These are phyloP conservation scores for Withania somnifera DNA, from an alignment of 305 asterid genomes.

Conservation along the genomic window DNA sequence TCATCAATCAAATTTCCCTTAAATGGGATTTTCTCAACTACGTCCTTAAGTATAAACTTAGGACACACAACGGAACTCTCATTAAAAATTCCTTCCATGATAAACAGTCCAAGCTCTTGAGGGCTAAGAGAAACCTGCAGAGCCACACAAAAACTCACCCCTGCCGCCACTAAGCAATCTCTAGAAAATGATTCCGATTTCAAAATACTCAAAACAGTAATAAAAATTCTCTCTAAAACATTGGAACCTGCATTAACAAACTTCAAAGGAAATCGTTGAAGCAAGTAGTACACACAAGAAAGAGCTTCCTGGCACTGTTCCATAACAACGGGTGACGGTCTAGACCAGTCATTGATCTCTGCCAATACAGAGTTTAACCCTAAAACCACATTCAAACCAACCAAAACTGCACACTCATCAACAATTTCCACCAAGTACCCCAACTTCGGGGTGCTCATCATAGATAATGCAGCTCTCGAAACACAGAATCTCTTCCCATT, in stretches of 20 bases:
- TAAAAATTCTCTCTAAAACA: constrained; percentile 37
- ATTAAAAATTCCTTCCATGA: constrained; percentile 56
- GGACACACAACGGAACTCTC: constrained; percentile 27
- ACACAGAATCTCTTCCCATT: constrained; percentile 69
- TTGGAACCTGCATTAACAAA: constrained; percentile 15
- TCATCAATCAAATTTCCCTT: constrained; percentile 49
- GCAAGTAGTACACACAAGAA: constrained; percentile 84
- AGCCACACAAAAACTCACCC: constrained; percentile 78
- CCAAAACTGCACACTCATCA: constrained; percentile 64
- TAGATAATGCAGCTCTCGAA: constrained; percentile 76
- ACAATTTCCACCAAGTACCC: constrained; percentile 74
- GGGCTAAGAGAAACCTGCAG: constrained; percentile 62
- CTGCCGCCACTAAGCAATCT: constrained; percentile 95
- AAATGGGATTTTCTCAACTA: constrained; percentile 37
- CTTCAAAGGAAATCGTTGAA: constrained; percentile 72
- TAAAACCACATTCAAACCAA: constrained; percentile 62
- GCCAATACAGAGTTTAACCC: constrained; percentile 50
- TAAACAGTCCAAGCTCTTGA: constrained; percentile 58
- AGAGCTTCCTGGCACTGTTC: constrained; percentile 97
- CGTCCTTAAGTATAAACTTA: constrained; percentile 19
- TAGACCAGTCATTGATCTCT: constrained; percentile 47
- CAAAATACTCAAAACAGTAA: constrained; percentile 48
- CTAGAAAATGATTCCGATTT: constrained; percentile 71
- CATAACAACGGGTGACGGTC: constrained; percentile 91
- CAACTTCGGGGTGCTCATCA: constrained; percentile 85